These are phyloP conservation scores for Ceratobasidium sp. DNA, from an alignment of 1,284 basidiomycete species.

Conservation along the genomic window DNA sequence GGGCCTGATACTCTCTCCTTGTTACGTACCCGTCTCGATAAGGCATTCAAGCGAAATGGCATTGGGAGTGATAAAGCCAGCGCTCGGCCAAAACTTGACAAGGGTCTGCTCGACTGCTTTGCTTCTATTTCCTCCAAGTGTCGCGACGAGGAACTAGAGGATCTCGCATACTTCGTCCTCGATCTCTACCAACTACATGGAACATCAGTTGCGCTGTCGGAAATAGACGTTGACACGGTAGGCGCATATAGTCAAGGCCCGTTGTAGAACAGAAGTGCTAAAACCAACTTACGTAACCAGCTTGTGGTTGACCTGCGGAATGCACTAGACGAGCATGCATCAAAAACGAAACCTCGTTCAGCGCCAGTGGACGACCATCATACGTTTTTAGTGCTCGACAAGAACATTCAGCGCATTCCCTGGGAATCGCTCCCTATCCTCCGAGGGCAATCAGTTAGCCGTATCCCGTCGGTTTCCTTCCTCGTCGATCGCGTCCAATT, in stretches of 20 bases:
- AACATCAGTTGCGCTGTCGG: conserved; percentile 88
- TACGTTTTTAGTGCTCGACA: conserved; percentile 91
- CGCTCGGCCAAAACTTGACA: conserved; percentile 71
- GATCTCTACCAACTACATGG: conserved; percentile 96
- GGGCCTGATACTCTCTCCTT: conserved; percentile 74
- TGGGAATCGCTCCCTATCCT: conserved; percentile 97
- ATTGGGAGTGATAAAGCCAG: conserved; percentile 71
- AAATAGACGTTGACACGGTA: conserved; percentile 92
- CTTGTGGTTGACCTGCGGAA: conserved; percentile 76
- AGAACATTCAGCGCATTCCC: conserved; percentile 89
- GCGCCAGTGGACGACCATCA: conserved; percentile 66
- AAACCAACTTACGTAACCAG: conserved; percentile 49
- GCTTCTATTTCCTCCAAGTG: conserved; percentile 84
- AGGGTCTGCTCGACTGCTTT: conserved; percentile 83
- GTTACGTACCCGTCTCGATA: conserved; percentile 79
- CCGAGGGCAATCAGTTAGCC: conserved; percentile 86
- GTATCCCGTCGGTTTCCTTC: conserved; percentile 92
- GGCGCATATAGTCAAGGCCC: conserved; percentile 47
- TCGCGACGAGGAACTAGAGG: conserved; percentile 94
- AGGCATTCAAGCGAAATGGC: conserved; percentile 74
- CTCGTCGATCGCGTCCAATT: conserved; percentile 84
- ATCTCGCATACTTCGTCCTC: conserved; percentile 93
- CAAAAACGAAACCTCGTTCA: conserved; percentile 58
- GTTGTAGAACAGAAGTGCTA: background rate
- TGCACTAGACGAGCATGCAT: conserved; percentile 77